These are phyloP conservation scores for Saprolegnia diclina DNA, from an alignment of 352 stramenopile genomes.

Conservation along the genomic window DNA sequence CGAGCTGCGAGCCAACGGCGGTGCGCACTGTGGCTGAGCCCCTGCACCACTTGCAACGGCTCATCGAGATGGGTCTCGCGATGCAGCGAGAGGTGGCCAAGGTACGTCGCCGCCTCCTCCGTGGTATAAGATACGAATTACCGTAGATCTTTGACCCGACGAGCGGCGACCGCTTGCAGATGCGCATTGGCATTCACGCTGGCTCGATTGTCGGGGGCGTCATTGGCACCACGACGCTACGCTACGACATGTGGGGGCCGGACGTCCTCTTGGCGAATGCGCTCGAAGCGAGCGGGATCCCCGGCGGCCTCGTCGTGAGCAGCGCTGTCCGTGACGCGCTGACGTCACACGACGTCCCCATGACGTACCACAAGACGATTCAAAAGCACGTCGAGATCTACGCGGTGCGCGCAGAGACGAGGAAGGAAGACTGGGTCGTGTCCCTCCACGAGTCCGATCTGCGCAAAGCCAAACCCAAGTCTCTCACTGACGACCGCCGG, in stretches of 20 bases:
- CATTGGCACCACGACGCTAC: constrained; percentile 76
- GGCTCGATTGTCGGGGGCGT: constrained; percentile 83
- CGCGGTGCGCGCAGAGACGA: too few relatives aligned
- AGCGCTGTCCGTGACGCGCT: constrained; percentile 66
- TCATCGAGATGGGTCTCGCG: constrained; percentile 76
- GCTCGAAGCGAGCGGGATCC: constrained; percentile 74
- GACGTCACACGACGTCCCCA: neutral
- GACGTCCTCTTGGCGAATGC: constrained; percentile 79
- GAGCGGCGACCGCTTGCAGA: constrained; percentile 71
- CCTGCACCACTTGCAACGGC: constrained; percentile 68
- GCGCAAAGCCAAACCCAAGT: too few relatives aligned
- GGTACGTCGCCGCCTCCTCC: constrained; percentile 15
- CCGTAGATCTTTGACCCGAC: constrained; percentile 58
- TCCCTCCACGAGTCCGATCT: too few relatives aligned
- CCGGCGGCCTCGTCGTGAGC: constrained; percentile 73
- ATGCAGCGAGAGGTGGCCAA: constrained; percentile 85
- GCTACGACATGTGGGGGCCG: constrained; percentile 85
- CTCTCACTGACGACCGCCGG: too few relatives aligned
- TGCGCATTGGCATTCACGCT: constrained; percentile 84
- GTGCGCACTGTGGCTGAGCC: constrained; percentile 59
- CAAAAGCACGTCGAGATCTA: constrained; percentile 6
- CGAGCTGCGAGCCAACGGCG: constrained; percentile 17
- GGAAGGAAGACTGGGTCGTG: too few relatives aligned
- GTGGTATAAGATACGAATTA: neutral
- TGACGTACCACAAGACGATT: constrained; percentile 5